Evolutionary conservation across 371 early-diverging fungal species (phyloP).

Genomic region (Smittium mucronatum): DNA sequence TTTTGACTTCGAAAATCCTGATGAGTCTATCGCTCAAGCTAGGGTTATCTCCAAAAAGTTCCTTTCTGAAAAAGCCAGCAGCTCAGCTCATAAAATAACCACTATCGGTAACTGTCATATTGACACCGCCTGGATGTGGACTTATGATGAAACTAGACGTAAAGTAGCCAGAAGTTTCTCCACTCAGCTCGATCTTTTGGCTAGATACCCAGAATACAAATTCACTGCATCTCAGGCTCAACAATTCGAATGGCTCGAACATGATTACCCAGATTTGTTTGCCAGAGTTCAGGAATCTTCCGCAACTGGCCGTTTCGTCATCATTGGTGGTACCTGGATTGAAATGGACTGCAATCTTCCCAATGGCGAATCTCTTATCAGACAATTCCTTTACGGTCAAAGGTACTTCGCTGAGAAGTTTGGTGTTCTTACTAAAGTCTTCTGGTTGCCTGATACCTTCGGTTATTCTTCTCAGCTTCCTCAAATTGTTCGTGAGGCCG

Average conservation of each 20-base stretch:
- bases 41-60: slow-evolving; percentile 45
- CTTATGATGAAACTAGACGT: slow-evolving; percentile 89
- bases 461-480: slow-evolving; percentile 72
- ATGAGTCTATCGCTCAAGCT: slow-evolving; percentile 40
- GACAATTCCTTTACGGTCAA: slow-evolving; percentile 89
- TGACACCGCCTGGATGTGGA: slow-evolving; percentile 78
- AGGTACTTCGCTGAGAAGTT: slow-evolving; percentile 74
- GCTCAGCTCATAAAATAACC: slow-evolving; percentile 43
- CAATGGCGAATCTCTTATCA: slow-evolving; percentile 81
- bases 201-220: slow-evolving; percentile 69
- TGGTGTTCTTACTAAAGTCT: slow-evolving; percentile 62
- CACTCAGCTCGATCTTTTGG: slow-evolving; percentile 71
- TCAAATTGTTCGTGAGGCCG: slow-evolving; percentile 71
- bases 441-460: slow-evolving; percentile 94
- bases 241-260: slow-evolving; percentile 85
- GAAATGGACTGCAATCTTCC: slow-evolving; percentile 97
- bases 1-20: slow-evolving; percentile 41
- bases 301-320: slow-evolving; percentile 69
- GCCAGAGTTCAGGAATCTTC: slow-evolving; percentile 53
- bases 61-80: slow-evolving; percentile 42
- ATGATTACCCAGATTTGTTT: slow-evolving; percentile 73
- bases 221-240: slow-evolving; percentile 92
- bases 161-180: slow-evolving; percentile 89
- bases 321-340: slow-evolving; percentile 94
- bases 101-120: slow-evolving; percentile 80